phyloP scores from a whole-genome alignment of 129 eudicot genomes.

The Apium graveolens region DNA sequence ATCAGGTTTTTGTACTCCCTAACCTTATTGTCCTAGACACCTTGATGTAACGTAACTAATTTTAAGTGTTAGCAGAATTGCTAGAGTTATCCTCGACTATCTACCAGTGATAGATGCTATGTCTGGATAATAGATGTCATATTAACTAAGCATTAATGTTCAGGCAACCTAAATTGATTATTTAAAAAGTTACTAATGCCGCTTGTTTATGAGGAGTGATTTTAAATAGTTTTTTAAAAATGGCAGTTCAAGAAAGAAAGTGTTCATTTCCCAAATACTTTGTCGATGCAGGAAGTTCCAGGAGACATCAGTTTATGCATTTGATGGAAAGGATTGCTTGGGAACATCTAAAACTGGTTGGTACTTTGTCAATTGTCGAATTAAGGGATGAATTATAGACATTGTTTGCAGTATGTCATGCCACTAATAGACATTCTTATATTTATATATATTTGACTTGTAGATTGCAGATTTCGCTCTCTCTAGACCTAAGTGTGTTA shows the following conservation, averaged over 20 bases:
- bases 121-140: background rate
- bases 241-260: background rate
- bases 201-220: background rate
- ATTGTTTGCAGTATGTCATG: background rate
- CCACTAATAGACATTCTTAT: background rate
- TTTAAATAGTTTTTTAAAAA: background rate
- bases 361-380: slow-evolving; percentile 1
- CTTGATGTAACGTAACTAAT: background rate
- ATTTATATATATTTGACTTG: background rate
- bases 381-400: background rate
- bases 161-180: background rate
- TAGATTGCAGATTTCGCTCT: background rate
- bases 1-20: background rate
- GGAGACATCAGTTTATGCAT: slow-evolving; percentile 20
- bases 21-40: background rate
- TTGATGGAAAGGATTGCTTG: slow-evolving; percentile 17
- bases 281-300: slow-evolving; percentile 54
- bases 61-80: background rate
- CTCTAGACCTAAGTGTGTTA: background rate
- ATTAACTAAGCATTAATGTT: background rate
- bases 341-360: slow-evolving; percentile 32
- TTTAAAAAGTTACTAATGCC: background rate
- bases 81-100: background rate
- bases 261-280: background rate
- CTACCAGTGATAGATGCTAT: background rate